Evolutionary conservation across 305 asterid species (phyloP).

Genomic region (Fraxinus albicans): DNA sequence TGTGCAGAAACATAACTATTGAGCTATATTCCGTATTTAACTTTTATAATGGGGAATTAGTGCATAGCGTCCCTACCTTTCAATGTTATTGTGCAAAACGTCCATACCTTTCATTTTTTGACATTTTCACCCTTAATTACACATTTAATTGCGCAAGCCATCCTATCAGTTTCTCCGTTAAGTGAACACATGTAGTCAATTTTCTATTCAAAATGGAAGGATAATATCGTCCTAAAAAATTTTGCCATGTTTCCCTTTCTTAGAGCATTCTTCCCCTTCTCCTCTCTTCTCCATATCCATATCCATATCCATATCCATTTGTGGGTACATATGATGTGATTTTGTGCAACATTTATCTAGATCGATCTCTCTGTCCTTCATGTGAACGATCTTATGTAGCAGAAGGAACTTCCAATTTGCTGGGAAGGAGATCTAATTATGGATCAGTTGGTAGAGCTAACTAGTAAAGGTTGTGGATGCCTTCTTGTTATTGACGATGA

Average conservation of each 20-base stretch:
- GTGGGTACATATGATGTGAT: neutral
- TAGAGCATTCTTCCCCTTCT: too few species aligned
- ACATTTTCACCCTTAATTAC: too few species aligned
- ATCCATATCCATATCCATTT: neutral
- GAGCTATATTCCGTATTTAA: neutral
- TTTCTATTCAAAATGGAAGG: too few species aligned
- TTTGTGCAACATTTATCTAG: neutral
- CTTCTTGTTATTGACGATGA: conserved; percentile 68
- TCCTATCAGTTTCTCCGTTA: too few species aligned
- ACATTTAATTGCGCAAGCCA: too few species aligned
- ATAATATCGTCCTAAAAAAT: too few species aligned
- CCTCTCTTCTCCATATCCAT: too few species aligned
- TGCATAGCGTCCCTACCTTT: too few species aligned
- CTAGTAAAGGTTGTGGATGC: conserved; percentile 94
- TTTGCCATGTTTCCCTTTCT: too few species aligned
- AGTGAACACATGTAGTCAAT: too few species aligned
- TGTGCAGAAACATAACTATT: neutral
- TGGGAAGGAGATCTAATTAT: conserved; percentile 73
- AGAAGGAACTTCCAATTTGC: conserved; percentile 79
- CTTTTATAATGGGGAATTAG: neutral
- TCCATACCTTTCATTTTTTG: too few species aligned
- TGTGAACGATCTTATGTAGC: conserved; percentile 96
- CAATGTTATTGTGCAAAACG: too few species aligned
- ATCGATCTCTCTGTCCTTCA: conserved; percentile 21
- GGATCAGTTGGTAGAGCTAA: conserved; percentile 29